These are phyloP conservation scores for Umbelopsis sp. DNA, from an alignment of 192 early-diverging fungal genomes.

Conservation along the genomic window DNA sequence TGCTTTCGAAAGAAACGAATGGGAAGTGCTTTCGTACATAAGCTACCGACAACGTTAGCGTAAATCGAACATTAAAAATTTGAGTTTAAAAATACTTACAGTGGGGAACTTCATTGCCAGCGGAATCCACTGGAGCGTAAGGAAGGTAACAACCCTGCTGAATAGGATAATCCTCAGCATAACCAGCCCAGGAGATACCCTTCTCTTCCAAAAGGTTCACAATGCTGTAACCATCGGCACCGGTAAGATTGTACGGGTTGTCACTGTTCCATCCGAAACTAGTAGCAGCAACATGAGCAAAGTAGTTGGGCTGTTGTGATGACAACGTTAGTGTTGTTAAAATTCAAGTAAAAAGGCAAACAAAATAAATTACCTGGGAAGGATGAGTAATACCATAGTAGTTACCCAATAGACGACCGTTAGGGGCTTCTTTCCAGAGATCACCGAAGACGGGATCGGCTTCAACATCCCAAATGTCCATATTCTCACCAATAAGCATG, in stretches of 20 bases:
- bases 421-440: slow-evolving; percentile 1
- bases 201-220: slow-evolving; percentile 50
- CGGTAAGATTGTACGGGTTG: slow-evolving; percentile 39
- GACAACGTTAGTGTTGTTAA: neutral
- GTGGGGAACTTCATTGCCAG: neutral
- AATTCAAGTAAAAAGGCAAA: neutral
- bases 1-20: slow-evolving; percentile 3
- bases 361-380: neutral
- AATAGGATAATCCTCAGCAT: slow-evolving; percentile 52
- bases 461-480: neutral
- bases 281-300: slow-evolving; percentile 20
- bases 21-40: slow-evolving; percentile 18
- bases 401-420: slow-evolving; percentile 9
- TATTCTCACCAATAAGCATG: slow-evolving; percentile 25
- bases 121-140: slow-evolving; percentile 2
- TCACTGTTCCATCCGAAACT: slow-evolving; percentile 20
- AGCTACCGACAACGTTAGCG: neutral
- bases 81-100: neutral
- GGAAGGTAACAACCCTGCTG: slow-evolving; percentile 1
- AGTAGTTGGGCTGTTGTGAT: slow-evolving; percentile 13
- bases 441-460: slow-evolving; percentile 14
- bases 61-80: too few relatives aligned
- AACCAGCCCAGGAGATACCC: slow-evolving; percentile 50
- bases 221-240: slow-evolving; percentile 36
- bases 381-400: slow-evolving; percentile 21